Conservation (phyloP, 2,329 filamentous ascomycete species). For the Thielaviopsis musarum region DNA sequence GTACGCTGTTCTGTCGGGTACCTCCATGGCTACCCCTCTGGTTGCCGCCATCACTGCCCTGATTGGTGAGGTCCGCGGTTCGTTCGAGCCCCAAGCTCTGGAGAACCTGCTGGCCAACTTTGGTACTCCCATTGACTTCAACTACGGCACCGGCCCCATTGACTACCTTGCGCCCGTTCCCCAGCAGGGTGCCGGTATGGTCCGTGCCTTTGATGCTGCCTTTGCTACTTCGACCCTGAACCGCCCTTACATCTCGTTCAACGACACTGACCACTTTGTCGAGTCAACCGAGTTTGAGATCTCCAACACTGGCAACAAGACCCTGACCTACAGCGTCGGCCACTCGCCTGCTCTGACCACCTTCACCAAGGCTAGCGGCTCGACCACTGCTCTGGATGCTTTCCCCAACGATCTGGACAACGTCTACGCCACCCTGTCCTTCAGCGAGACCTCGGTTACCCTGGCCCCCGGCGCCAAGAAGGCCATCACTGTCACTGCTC, state of each 20-base stretch:
- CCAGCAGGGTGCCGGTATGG: conserved; percentile 43
- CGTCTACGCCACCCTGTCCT: conserved; percentile 26
- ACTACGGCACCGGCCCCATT: conserved; percentile 23
- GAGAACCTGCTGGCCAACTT: conserved; percentile 33
- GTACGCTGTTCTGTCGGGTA: conserved; percentile 38
- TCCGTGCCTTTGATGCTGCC: conserved; percentile 42
- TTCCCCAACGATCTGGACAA: conserved; percentile 30
- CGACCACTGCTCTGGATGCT: conserved; percentile 20
- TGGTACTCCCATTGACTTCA: conserved; percentile 32
- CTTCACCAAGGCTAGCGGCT: conserved; percentile 30
- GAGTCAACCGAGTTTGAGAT: conserved; percentile 35
- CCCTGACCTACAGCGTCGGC: conserved; percentile 34
- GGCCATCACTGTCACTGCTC: conserved; percentile 19
- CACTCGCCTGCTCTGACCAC: conserved; percentile 34
- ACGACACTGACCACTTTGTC: conserved; percentile 42
- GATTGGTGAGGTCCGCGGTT: conserved; percentile 33
- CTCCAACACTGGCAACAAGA: conserved; percentile 32
- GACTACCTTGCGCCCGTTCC: conserved; percentile 33
- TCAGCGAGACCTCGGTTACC: conserved; percentile 27
- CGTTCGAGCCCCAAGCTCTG: conserved; percentile 30
- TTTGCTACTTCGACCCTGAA: conserved; percentile 35
- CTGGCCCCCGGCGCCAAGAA: conserved; percentile 16
- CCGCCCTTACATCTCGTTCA: conserved; percentile 43
- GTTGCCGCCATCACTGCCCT: conserved; percentile 38
- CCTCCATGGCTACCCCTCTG: conserved; percentile 43